Conservation (phyloP, 441 rosid species). For the Syzygium syzygioides region DNA sequence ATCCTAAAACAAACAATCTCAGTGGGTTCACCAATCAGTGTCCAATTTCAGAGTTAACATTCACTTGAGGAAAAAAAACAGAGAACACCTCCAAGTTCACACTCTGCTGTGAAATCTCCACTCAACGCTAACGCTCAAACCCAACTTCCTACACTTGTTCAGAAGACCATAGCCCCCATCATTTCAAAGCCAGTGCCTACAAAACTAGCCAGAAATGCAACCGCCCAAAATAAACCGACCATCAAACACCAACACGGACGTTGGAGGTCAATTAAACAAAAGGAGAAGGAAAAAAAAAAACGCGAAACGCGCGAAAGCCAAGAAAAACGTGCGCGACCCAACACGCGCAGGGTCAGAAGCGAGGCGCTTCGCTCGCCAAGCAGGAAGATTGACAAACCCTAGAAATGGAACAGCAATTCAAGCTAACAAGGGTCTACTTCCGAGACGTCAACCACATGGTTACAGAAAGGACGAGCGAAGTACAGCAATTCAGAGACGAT, state of each 20-base stretch:
- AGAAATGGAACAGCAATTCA: background rate
- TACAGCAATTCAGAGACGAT: background rate
- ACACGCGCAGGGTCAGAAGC: background rate
- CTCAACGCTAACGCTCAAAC: background rate
- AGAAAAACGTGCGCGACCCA: background rate
- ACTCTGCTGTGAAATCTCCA: background rate
- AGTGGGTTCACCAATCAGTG: background rate
- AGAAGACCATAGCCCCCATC: background rate
- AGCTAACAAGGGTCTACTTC: background rate
- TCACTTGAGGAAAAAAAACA: background rate
- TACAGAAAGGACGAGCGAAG: background rate
- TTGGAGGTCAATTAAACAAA: background rate
- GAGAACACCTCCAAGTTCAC: background rate
- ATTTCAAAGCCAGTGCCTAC: background rate
- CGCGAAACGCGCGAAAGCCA: background rate
- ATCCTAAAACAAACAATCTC: background rate
- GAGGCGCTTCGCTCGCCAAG: background rate
- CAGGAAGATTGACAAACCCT: background rate
- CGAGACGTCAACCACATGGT: background rate
- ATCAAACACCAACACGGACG: background rate
- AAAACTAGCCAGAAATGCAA: background rate
- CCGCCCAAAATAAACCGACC: background rate
- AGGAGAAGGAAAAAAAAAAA: background rate
- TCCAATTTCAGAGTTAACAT: background rate
- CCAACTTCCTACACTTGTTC: background rate